These are phyloP conservation scores for Peronospora belbahrii DNA, from an alignment of 352 stramenopile species.

Conservation along the genomic window DNA sequence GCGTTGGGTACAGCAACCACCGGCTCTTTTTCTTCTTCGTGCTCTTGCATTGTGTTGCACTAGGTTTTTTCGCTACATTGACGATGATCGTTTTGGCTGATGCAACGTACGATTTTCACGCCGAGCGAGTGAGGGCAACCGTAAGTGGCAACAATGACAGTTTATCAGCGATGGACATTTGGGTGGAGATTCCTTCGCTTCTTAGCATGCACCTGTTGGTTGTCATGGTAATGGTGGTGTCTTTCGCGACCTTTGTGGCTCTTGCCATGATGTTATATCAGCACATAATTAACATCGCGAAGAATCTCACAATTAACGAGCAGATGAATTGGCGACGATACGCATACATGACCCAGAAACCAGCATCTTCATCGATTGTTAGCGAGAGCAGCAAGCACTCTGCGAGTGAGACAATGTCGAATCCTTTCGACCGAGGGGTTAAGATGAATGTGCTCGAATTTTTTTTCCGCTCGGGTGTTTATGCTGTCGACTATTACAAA, in stretches of 20 bases:
- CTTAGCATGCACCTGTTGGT: slow-evolving; percentile 47
- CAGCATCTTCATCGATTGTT: slow-evolving; percentile 2
- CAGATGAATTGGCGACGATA: slow-evolving; percentile 80
- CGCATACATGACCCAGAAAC: slow-evolving; percentile 39
- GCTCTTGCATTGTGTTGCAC: slow-evolving; percentile 45
- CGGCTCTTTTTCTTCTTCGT: slow-evolving; percentile 73
- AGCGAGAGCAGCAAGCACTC: slow-evolving; percentile 11
- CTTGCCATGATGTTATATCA: slow-evolving; percentile 57
- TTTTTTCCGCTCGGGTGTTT: slow-evolving; percentile 28
- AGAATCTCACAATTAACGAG: slow-evolving; percentile 80
- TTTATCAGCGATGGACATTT: slow-evolving; percentile 45
- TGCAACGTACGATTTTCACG: slow-evolving; percentile 27
- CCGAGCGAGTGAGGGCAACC: slow-evolving; percentile 16
- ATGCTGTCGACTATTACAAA: slow-evolving; percentile 35
- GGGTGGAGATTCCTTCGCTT: slow-evolving; percentile 48
- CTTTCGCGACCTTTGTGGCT: slow-evolving; percentile 33
- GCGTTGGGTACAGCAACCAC: slow-evolving; percentile 76
- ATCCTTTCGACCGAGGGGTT: slow-evolving; percentile 41
- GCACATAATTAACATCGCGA: slow-evolving; percentile 52
- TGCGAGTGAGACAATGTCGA: slow-evolving; percentile 16
- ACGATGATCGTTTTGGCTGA: slow-evolving; percentile 35
- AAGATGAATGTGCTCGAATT: slow-evolving; percentile 43
- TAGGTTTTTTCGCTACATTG: slow-evolving; percentile 42
- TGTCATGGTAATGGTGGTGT: slow-evolving; percentile 57
- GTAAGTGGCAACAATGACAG: slow-evolving; percentile 15